A percentile compares a stretch with the other conserved stretches of the same genome.
Conservation (phyloP, 768 basidiomycete genomes). For the Termitomyces sp. region DNA sequence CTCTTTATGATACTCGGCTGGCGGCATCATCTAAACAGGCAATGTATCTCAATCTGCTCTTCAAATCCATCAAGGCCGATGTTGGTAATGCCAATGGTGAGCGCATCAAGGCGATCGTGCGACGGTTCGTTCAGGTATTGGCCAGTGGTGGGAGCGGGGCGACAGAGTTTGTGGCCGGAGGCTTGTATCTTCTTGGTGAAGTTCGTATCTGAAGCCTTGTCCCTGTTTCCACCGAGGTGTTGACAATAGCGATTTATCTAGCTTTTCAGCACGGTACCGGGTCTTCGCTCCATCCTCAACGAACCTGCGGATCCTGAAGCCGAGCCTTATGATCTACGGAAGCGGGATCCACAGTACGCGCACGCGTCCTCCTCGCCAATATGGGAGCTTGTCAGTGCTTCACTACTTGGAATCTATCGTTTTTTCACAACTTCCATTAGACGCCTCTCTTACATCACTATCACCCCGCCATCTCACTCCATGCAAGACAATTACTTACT, state of each 20-base stretch:
- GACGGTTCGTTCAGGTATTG: conserved; percentile 79
- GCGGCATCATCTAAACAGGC: conserved; percentile 87
- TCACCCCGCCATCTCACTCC: conserved; percentile 86
- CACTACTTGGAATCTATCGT: neutral
- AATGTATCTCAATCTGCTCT: conserved; percentile 92
- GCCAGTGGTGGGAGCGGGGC: conserved; percentile 65
- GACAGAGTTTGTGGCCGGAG: conserved; percentile 85
- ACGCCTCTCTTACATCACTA: conserved; percentile 79
- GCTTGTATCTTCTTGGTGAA: conserved; percentile 82
- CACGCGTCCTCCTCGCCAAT: conserved; percentile 76
- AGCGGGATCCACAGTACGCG: conserved; percentile 86
- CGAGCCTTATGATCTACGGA: conserved; percentile 73
- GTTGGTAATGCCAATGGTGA: conserved; percentile 43
- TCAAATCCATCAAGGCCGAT: conserved; percentile 79
- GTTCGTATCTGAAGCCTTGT: conserved; percentile 33
- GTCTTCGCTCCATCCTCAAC: conserved; percentile 35
- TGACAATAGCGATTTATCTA: conserved; percentile 7
- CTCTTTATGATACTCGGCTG: conserved; percentile 78
- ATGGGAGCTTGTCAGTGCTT: conserved; percentile 77
- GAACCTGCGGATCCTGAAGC: conserved; percentile 16
- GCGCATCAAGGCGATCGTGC: conserved; percentile 75
- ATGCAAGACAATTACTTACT: conserved; percentile 75
- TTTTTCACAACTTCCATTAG: conserved; percentile 29
- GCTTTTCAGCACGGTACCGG: conserved; percentile 38
- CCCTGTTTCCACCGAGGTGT: neutral